A percentile compares a stretch with the other conserved stretches of the same genome.
Conservation (phyloP, 2,329 filamentous ascomycete species). For the Alternaria novae-zelandiae region DNA sequence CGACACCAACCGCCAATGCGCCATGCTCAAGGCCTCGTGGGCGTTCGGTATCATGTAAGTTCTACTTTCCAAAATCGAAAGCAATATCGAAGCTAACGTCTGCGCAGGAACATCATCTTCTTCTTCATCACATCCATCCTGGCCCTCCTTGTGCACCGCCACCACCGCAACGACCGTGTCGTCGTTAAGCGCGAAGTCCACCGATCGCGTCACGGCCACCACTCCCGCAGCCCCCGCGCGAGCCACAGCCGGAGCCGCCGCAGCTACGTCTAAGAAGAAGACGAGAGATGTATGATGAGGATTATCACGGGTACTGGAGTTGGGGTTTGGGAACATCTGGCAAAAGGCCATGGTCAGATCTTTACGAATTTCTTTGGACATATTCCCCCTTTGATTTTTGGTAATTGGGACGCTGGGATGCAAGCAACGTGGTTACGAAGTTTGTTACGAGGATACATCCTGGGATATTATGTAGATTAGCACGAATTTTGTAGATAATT, state of each 20-base stretch:
- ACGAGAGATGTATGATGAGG: background rate
- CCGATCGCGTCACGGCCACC: conserved; percentile 52
- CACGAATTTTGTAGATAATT: conserved; percentile 6
- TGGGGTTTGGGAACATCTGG: background rate
- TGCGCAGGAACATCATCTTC: conserved; percentile 45
- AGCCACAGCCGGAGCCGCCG: conserved; percentile 47
- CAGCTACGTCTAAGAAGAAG: conserved; percentile 40
- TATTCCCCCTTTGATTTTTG: conserved; percentile 14
- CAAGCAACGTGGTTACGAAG: conserved; percentile 2
- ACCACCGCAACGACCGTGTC: conserved; percentile 56
- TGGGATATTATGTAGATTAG: background rate
- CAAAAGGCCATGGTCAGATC: conserved; percentile 3
- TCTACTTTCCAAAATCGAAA: background rate
- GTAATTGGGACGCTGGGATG: background rate
- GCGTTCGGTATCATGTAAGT: conserved; percentile 85
- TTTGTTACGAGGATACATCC: conserved; percentile 8
- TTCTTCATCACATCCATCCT: conserved; percentile 55
- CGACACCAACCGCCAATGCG: conserved; percentile 75
- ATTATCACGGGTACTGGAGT: conserved; percentile 1
- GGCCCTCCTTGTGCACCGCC: conserved; percentile 64
- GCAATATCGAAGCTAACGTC: conserved; percentile 28
- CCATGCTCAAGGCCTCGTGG: conserved; percentile 90
- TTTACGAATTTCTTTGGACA: conserved; percentile 28
- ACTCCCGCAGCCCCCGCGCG: conserved; percentile 46
- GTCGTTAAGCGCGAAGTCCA: conserved; percentile 61